Evolutionary conservation across 2,329 filamentous ascomycete genomes (phyloP).

Genomic region (Daldinia sp.): DNA sequence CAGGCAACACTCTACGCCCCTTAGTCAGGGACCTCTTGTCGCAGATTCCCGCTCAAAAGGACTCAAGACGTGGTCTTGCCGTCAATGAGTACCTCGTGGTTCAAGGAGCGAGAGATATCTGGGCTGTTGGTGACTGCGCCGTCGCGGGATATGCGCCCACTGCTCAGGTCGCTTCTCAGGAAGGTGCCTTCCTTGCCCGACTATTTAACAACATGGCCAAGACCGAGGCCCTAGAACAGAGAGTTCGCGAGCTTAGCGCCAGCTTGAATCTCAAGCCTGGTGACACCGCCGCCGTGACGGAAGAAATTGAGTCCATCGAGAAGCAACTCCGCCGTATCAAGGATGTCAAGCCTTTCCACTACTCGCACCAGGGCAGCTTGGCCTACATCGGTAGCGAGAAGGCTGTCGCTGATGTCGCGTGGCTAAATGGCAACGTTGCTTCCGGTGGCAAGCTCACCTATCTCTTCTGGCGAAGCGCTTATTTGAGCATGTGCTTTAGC

Average conservation of each 20-base stretch:
- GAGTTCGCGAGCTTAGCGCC: constrained; percentile 77
- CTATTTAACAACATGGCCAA: constrained; percentile 99
- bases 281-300: constrained; percentile 75
- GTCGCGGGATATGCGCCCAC: constrained; percentile 98
- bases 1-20: constrained; percentile 91
- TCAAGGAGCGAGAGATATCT: constrained; percentile 95
- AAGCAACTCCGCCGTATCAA: constrained; percentile 89
- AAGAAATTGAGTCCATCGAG: constrained; percentile 87
- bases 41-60: constrained; percentile 93
- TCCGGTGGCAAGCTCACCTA: constrained; percentile 94
- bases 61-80: constrained; percentile 91
- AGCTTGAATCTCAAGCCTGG: constrained; percentile 70
- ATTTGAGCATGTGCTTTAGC: constrained; percentile 99
- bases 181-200: constrained; percentile 92
- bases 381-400: constrained; percentile 99
- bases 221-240: constrained; percentile 82
- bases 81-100: constrained; percentile 99
- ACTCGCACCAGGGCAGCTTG: constrained; percentile 95
- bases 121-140: constrained; percentile 97
- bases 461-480: constrained; percentile 97
- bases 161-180: constrained; percentile 94
- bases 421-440: constrained; percentile 97
- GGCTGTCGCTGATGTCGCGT: constrained; percentile 96
- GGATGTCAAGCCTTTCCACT: constrained; percentile 97
- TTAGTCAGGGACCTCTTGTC: constrained; percentile 91